phyloP scores from a whole-genome alignment of 805 yeast species.

The Saturnispora halmiae region DNA sequence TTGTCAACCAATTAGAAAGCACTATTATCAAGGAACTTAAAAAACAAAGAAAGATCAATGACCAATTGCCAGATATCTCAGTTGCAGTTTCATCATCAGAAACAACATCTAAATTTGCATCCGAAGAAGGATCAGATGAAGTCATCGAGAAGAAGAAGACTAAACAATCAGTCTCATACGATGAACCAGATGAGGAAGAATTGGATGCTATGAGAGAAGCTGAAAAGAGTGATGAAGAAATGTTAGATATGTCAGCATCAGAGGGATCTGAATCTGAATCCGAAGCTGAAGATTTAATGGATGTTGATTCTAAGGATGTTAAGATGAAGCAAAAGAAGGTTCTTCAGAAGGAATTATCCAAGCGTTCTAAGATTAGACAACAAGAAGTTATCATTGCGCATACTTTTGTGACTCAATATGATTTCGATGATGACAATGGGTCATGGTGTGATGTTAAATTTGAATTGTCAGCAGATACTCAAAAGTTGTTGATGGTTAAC shows the following conservation, averaged over 20 bases:
- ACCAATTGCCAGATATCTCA: slow-evolving; percentile 55
- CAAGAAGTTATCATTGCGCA: slow-evolving; percentile 68
- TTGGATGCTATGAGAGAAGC: slow-evolving; percentile 81
- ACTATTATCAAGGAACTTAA: slow-evolving; percentile 73
- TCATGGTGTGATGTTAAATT: slow-evolving; percentile 89
- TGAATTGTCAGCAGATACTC: slow-evolving; percentile 75
- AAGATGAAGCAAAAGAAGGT: slow-evolving; percentile 11
- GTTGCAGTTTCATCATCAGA: slow-evolving; percentile 57
- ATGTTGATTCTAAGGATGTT: slow-evolving; percentile 9
- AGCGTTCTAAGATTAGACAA: slow-evolving; percentile 76
- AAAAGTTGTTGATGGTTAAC: slow-evolving; percentile 94
- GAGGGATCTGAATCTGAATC: slow-evolving; percentile 27
- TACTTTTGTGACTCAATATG: slow-evolving; percentile 65
- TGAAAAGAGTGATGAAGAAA: slow-evolving; percentile 69
- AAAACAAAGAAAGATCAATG: slow-evolving; percentile 54
- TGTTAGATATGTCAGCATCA: slow-evolving; percentile 32
- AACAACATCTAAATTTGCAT: slow-evolving; percentile 31
- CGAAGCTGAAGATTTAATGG: slow-evolving; percentile 24
- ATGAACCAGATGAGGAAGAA: slow-evolving; percentile 93
- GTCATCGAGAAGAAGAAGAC: slow-evolving; percentile 50
- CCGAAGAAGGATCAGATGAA: slow-evolving; percentile 32
- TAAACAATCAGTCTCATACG: slow-evolving; percentile 86
- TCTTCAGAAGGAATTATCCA: slow-evolving; percentile 33
- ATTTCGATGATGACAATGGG: slow-evolving; percentile 83
- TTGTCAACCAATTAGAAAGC: slow-evolving; percentile 62